Evolutionary conservation across 345 rosid species (phyloP).

Genomic region (Hibiscus mutabilis): DNA sequence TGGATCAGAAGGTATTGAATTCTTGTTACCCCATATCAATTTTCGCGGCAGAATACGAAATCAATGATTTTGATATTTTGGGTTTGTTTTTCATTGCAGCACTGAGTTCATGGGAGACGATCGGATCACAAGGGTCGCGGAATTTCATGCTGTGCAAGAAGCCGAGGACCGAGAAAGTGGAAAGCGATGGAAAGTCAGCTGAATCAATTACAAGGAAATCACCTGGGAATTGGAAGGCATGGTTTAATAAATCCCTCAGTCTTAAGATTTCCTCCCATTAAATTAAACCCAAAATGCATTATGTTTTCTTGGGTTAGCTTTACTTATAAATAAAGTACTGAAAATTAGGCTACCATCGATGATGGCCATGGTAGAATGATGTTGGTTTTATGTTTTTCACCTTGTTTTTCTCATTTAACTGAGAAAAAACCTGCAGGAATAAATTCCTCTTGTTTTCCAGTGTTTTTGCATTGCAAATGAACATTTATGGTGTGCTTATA

Average conservation of each 20-base stretch:
- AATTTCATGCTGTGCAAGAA: neutral
- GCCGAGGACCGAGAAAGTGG: neutral
- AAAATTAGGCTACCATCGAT: neutral
- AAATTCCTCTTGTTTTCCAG: neutral
- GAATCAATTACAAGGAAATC: neutral
- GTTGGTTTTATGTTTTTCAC: neutral
- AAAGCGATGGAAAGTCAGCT: neutral
- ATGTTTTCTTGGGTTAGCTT: neutral
- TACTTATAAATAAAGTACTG: neutral
- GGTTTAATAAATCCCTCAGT: neutral
- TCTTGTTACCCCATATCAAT: too few species aligned
- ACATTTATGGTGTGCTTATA: neutral
- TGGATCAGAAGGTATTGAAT: neutral
- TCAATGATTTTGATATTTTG: neutral
- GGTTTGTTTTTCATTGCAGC: neutral
- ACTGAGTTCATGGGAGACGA: neutral
- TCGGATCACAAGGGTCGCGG: neutral
- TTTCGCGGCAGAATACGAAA: too few species aligned
- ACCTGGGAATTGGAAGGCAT: neutral
- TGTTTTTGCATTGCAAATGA: neutral
- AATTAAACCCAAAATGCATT: neutral
- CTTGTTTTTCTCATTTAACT: neutral
- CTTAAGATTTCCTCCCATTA: neutral
- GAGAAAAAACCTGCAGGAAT: neutral
- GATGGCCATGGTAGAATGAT: neutral